Conservation (phyloP, 495 filamentous ascomycete species). For the Aspergillus heteromorphus region DNA sequence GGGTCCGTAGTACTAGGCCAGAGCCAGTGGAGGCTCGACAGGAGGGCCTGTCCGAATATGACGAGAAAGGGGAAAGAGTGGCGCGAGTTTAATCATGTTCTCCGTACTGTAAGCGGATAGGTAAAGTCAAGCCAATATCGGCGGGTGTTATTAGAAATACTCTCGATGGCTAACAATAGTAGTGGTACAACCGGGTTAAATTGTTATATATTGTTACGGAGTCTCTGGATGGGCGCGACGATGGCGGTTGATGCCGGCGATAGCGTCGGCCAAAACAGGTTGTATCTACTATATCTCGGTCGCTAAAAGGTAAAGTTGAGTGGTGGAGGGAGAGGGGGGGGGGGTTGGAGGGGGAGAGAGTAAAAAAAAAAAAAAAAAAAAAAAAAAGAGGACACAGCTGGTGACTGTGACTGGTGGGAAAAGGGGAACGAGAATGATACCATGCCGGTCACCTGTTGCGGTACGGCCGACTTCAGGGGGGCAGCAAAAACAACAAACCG, state of each 20-base stretch:
- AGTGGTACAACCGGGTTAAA: not conserved
- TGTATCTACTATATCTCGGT: no score
- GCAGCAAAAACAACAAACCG: conserved; percentile 6
- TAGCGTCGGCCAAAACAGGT: conserved; percentile 4
- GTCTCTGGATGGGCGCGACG: conserved; percentile 15
- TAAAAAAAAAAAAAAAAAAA: not conserved
- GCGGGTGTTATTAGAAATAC: not conserved
- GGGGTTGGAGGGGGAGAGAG: not conserved
- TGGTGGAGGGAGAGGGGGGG: conserved; percentile 3
- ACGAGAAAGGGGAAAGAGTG: conserved; percentile 4
- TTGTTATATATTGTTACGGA: no score
- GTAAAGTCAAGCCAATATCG: not conserved
- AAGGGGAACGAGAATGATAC: conserved; percentile 1
- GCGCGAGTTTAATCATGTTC: not conserved
- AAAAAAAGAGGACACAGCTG: not conserved
- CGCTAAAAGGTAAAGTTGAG: not conserved
- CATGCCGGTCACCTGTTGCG: conserved; percentile 3
- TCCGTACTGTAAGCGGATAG: not conserved
- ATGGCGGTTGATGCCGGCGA: conserved; percentile 31
- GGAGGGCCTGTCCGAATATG: conserved; percentile 6
- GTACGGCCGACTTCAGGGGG: conserved; percentile 5
- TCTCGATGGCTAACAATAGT: conserved; percentile 3
- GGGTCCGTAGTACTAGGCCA: conserved; percentile 15
- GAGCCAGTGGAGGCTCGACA: conserved; percentile 12
- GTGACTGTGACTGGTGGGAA: conserved; percentile 3